A percentile compares a stretch with the other conserved stretches of the same genome.
phyloP scores from a whole-genome alignment of 2,329 filamentous ascomycete species.

The Malbranchea zuffiana region DNA sequence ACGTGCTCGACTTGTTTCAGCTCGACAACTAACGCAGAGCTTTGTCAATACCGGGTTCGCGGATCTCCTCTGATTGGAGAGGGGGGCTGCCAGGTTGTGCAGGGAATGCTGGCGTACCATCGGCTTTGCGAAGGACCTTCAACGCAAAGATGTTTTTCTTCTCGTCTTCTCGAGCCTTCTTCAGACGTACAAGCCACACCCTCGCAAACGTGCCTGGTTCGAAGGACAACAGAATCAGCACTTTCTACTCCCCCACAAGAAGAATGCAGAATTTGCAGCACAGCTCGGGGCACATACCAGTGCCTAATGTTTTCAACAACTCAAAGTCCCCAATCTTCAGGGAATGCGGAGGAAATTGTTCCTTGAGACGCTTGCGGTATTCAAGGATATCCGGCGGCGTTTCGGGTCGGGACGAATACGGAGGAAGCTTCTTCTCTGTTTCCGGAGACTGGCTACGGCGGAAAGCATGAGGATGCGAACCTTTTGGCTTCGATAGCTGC shows the following conservation, averaged over 20 bases:
- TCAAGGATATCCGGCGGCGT: conserved; percentile 31
- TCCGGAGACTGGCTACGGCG: conserved; percentile 18
- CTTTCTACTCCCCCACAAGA: conserved; percentile 9
- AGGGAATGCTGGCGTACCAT: conserved; percentile 30
- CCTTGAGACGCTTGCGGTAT: conserved; percentile 28
- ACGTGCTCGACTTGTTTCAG: conserved; percentile 60
- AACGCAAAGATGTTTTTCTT: conserved; percentile 38
- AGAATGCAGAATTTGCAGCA: too few relatives aligned
- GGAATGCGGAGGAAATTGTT: conserved; percentile 28
- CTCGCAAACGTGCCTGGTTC: conserved; percentile 43
- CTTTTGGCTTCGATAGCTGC: neutral
- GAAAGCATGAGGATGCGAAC: neutral
- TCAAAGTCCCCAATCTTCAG: conserved; percentile 37
- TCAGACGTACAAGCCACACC: conserved; percentile 39
- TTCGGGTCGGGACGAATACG: conserved; percentile 22
- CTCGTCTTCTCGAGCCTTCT: conserved; percentile 26
- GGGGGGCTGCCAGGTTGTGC: neutral
- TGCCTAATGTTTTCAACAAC: conserved; percentile 40
- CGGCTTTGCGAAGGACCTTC: conserved; percentile 41
- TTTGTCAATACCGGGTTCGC: neutral
- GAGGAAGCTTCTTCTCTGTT: conserved; percentile 24
- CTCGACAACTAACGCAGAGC: conserved; percentile 37
- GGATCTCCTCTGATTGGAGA: neutral
- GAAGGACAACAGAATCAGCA: too few relatives aligned
- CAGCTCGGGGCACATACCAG: conserved; percentile 26